A percentile compares a stretch with the other conserved stretches of the same genome.
phyloP scores from a whole-genome alignment of 805 yeast genomes.

The Candida xyloterini region DNA sequence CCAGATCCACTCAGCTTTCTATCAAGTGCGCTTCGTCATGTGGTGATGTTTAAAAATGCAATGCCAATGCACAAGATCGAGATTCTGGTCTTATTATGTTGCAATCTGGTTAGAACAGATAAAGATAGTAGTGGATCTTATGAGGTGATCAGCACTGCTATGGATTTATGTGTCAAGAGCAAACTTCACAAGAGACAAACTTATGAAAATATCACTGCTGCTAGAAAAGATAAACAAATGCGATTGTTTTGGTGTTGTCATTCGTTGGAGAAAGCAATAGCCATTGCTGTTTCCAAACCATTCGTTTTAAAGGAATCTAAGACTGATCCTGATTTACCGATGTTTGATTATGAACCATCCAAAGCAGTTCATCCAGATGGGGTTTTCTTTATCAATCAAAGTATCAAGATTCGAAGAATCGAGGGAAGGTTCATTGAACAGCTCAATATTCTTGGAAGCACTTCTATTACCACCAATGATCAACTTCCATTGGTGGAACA shows the following conservation, averaged over 20 bases:
- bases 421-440: slow-evolving; percentile 59
- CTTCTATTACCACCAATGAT: slow-evolving; percentile 28
- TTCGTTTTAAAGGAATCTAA: slow-evolving; percentile 50
- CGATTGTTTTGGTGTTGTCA: slow-evolving; percentile 66
- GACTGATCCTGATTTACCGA: slow-evolving; percentile 46
- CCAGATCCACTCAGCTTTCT: slow-evolving; percentile 55
- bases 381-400: slow-evolving; percentile 52
- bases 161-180: slow-evolving; percentile 41
- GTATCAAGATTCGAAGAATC: slow-evolving; percentile 52
- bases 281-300: slow-evolving; percentile 59
- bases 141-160: slow-evolving; percentile 51
- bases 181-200: slow-evolving; percentile 37
- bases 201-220: slow-evolving; percentile 30
- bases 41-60: slow-evolving; percentile 42
- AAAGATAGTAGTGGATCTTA: slow-evolving; percentile 54
- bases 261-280: slow-evolving; percentile 57
- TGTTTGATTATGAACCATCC: slow-evolving; percentile 45
- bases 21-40: slow-evolving; percentile 57
- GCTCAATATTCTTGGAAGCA: slow-evolving; percentile 38
- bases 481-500: slow-evolving; percentile 51
- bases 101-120: slow-evolving; percentile 59
- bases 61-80: slow-evolving; percentile 48
- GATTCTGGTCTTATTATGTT: slow-evolving; percentile 48
- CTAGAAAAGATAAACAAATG: slow-evolving; percentile 38
- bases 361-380: slow-evolving; percentile 36